Evolutionary conservation across 192 early-diverging fungal genomes (phyloP), one percentile per base, ranked within the genome.

Genomic region (Dissophora ornata): DNA sequence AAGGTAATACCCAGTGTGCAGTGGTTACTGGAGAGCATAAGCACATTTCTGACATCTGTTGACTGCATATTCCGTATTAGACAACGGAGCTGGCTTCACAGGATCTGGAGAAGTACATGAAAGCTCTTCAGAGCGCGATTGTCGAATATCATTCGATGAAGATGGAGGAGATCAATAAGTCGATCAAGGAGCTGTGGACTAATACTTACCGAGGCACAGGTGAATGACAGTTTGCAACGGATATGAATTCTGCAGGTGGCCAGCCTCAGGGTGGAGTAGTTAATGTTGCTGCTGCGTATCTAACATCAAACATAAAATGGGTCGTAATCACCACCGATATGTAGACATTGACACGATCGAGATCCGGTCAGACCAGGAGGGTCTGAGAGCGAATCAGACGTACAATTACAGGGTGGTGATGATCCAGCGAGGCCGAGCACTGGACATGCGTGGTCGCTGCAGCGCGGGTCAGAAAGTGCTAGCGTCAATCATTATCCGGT

Each of bases 91-190:
- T 97, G 79, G 96, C 92, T 8, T 64, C 88, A 40, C 68, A 75
- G 4, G 97, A 99, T 73, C 73, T 98, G 32, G 92, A 96, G 29
- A 91, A 87, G 36, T 98, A 96, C 56, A 81, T 87, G 19, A 92
- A 90, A 67, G 95, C 95, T 5, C 81, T 99, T 9, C 60, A 69
- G 36, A 88, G 84, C 21, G 92, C 92, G 2, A 96, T 99, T 67
- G 93, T 96, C 88, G 86, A 86, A 50, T 97, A 91, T 69, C 98
- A 99, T 70, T 84, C 93, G 29, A 67, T 90, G 54, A 98, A 98
- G 69, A 99, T 99, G 96, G 89, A 94, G 38, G 96, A 98, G 78
- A 89, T 99, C 61, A 99, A 99, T 81, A 91, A 93, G 79, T 92
- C 93, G 51, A 99, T 99, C 68, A 88, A 90, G 16, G 97, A 99